These are phyloP conservation scores for Spathaspora boniae DNA, from an alignment of 805 yeast species.

Conservation along the genomic window DNA sequence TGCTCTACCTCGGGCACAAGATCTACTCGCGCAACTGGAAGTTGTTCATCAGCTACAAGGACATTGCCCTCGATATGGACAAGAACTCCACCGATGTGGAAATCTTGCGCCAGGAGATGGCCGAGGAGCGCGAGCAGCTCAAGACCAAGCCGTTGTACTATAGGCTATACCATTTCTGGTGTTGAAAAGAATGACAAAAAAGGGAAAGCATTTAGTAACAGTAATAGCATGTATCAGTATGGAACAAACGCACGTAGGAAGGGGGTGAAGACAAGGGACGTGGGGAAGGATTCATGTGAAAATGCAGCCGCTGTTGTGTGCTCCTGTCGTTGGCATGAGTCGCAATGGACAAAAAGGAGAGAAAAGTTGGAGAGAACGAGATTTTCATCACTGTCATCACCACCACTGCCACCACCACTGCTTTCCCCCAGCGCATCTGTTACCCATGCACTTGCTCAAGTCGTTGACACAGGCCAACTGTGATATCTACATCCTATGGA, in stretches of 20 bases:
- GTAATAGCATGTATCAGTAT: no score
- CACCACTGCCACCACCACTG: not conserved
- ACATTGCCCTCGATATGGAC: slow-evolving; percentile 60
- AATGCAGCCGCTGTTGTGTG: no score
- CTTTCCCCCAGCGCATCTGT: no score
- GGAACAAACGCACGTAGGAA: no score
- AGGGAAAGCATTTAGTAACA: no score
- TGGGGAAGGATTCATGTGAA: no score
- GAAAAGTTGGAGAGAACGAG: not conserved
- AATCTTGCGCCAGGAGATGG: slow-evolving; percentile 44
- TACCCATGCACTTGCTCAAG: slow-evolving; percentile 28
- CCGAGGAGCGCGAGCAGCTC: slow-evolving; percentile 34
- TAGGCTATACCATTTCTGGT: slow-evolving; percentile 19
- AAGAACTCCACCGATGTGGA: slow-evolving; percentile 57
- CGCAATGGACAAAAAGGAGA: not conserved
- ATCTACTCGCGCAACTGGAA: slow-evolving; percentile 37
- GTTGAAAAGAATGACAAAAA: no score
- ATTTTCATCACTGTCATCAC: not conserved
- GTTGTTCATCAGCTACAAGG: slow-evolving; percentile 37
- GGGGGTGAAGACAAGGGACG: no score
- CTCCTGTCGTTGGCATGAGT: no score
- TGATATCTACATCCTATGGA: slow-evolving; percentile 65
- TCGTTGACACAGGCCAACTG: slow-evolving; percentile 36
- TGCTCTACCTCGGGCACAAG: slow-evolving; percentile 53
- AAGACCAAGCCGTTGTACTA: slow-evolving; percentile 20